Percentiles rank a stretch among this genome's conserved stretches.
Conservation (phyloP, 768 basidiomycete species). For the Asterophora parasitica region DNA sequence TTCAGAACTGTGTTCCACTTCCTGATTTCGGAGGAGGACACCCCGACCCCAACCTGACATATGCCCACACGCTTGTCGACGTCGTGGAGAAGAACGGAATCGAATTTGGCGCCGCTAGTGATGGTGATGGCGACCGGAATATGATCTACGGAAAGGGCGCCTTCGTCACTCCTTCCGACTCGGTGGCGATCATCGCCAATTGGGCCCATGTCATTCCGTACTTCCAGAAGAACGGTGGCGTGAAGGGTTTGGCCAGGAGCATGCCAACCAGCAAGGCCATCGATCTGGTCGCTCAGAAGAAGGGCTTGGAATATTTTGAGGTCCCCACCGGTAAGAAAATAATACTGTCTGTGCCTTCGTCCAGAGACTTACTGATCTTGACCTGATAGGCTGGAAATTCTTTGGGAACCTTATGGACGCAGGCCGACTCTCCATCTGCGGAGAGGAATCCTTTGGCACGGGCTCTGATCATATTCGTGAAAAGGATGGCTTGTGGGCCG, state of each 20-base stretch:
- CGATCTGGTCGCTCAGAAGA: conserved; percentile 92
- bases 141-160: conserved; percentile 99
- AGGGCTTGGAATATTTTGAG: conserved; percentile 89
- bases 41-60: conserved; percentile 97
- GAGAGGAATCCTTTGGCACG: conserved; percentile 98
- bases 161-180: conserved; percentile 97
- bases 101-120: conserved; percentile 92
- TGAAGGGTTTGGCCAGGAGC: conserved; percentile 92
- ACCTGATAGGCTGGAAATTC: conserved; percentile 89
- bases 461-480: conserved; percentile 99
- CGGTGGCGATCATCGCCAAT: conserved; percentile 97
- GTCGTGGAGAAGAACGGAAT: conserved; percentile 84
- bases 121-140: conserved; percentile 97
- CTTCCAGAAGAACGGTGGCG: conserved; percentile 81
- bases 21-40: conserved; percentile 98
- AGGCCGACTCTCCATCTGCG: conserved; percentile 94
- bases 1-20: conserved; percentile 88
- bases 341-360: background rate
- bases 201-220: conserved; percentile 92
- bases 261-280: conserved; percentile 99
- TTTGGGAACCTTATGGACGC: conserved; percentile 99
- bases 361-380: background rate
- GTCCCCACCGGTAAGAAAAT: conserved; percentile 80
- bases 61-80: conserved; percentile 91
- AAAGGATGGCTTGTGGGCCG: conserved; percentile 98